Conservation (phyloP, 2,329 filamentous ascomycete species). For the Leptodontidium sp. region DNA sequence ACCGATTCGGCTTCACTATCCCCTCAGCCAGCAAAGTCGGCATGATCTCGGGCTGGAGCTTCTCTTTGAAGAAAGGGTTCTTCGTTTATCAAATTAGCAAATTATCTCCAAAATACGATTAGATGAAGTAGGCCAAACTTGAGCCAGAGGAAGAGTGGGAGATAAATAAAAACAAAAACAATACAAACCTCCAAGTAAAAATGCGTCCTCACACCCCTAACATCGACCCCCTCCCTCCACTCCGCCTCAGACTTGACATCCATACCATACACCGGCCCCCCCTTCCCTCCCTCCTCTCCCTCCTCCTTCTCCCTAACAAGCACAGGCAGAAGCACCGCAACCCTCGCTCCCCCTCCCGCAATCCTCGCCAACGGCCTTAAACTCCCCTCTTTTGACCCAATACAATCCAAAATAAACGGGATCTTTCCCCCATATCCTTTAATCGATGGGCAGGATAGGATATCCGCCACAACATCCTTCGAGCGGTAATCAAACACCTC, state of each 20-base stretch:
- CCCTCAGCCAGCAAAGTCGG: slow-evolving; percentile 47
- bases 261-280: slow-evolving; percentile 62
- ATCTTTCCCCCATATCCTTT: slow-evolving; percentile 40
- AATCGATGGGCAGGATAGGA: slow-evolving; percentile 28
- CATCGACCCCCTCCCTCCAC: slow-evolving; percentile 62
- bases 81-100: neutral
- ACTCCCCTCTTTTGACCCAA: slow-evolving; percentile 57
- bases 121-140: neutral
- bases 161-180: slow-evolving; percentile 15
- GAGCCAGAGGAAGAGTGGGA: neutral
- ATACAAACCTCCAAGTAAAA: slow-evolving; percentile 57
- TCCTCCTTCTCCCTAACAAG: slow-evolving; percentile 61
- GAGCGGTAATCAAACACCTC: slow-evolving; percentile 46
- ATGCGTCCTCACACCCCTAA: slow-evolving; percentile 63
- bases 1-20: slow-evolving; percentile 52
- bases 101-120: neutral
- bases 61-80: slow-evolving; percentile 51
- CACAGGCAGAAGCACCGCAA: slow-evolving; percentile 68
- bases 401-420: slow-evolving; percentile 63
- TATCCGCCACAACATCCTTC: slow-evolving; percentile 31
- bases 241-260: slow-evolving; percentile 53
- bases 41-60: slow-evolving; percentile 42
- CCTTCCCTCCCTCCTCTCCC: slow-evolving; percentile 47
- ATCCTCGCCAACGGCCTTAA: slow-evolving; percentile 59
- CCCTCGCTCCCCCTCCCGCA: slow-evolving; percentile 56